Evolutionary conservation across 2,329 filamentous ascomycete genomes (phyloP).

Genomic region (Diaporthe velutina): DNA sequence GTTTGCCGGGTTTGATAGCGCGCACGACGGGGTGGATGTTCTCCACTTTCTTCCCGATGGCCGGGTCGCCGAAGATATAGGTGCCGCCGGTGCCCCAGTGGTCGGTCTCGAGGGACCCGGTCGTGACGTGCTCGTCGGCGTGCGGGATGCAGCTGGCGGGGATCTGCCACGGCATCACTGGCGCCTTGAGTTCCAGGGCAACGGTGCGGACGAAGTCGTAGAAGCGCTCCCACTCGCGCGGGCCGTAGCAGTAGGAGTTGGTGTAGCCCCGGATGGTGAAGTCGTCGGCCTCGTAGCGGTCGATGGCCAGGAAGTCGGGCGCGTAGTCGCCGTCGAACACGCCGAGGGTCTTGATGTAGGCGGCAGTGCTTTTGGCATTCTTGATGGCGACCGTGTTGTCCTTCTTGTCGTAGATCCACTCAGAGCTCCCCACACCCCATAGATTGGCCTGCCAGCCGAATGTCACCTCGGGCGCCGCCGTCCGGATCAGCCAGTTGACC

Average conservation of each 20-base stretch:
- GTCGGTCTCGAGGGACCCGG: conserved; percentile 7
- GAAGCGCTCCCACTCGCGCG: background rate
- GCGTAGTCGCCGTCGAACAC: background rate
- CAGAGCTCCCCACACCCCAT: conserved; percentile 4
- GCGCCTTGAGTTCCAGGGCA: conserved; percentile 1
- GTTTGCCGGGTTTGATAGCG: background rate
- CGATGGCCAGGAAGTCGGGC: conserved; percentile 18
- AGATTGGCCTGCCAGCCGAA: conserved; percentile 13
- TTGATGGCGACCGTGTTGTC: background rate
- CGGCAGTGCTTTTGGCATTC: background rate
- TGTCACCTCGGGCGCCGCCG: background rate
- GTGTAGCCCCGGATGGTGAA: background rate
- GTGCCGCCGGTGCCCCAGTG: conserved; percentile 20
- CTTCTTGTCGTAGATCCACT: conserved; percentile 13
- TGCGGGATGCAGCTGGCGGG: background rate
- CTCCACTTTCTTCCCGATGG: background rate
- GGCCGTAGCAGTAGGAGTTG: conserved; percentile 8
- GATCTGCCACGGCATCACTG: conserved; percentile 21
- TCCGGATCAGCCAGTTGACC: background rate
- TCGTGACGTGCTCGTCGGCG: background rate
- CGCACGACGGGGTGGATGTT: conserved; percentile 12
- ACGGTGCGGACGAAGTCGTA: conserved; percentile 1
- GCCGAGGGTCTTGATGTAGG: background rate
- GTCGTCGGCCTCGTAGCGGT: conserved; percentile 21
- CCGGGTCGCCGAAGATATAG: background rate